These are phyloP conservation scores for Penicillium rolfsii DNA, from an alignment of 2,329 filamentous ascomycete species.

Conservation along the genomic window DNA sequence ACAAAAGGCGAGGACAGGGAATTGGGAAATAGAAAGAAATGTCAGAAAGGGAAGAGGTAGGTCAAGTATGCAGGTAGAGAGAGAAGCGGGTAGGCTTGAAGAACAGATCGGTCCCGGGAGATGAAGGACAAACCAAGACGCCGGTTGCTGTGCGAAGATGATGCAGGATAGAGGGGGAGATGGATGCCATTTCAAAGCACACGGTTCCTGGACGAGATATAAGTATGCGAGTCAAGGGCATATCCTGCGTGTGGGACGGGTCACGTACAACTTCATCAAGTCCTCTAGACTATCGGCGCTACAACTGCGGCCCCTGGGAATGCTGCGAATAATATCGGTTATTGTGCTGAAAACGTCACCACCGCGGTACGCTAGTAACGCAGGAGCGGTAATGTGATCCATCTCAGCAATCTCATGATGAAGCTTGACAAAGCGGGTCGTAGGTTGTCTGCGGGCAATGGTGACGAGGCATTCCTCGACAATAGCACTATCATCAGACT, in stretches of 20 bases:
- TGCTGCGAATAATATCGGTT: slow-evolving; percentile 82
- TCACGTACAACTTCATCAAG: slow-evolving; percentile 58
- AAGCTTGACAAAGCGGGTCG: slow-evolving; percentile 85
- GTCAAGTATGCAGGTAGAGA: slow-evolving; percentile 13
- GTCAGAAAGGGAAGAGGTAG: slow-evolving; percentile 22
- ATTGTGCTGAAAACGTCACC: slow-evolving; percentile 90
- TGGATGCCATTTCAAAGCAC: slow-evolving; percentile 32
- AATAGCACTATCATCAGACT: slow-evolving; percentile 78
- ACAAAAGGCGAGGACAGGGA: background rate
- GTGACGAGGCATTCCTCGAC: slow-evolving; percentile 78
- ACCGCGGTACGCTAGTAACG: slow-evolving; percentile 83
- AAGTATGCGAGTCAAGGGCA: slow-evolving; percentile 1
- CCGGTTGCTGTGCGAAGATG: slow-evolving; percentile 20
- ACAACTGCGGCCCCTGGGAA: slow-evolving; percentile 63
- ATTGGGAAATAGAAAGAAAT: slow-evolving; percentile 19
- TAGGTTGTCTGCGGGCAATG: slow-evolving; percentile 70
- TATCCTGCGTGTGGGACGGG: background rate
- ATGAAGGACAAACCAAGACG: slow-evolving; percentile 16
- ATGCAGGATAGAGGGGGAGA: background rate
- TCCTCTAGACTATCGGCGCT: slow-evolving; percentile 60
- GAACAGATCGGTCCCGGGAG: background rate
- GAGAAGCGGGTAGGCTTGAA: background rate
- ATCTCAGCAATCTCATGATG: slow-evolving; percentile 93
- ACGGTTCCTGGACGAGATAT: slow-evolving; percentile 32
- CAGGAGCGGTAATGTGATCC: slow-evolving; percentile 83